Conservation (phyloP, 139 green algal species). For the Desmodesmus armatus region DNA sequence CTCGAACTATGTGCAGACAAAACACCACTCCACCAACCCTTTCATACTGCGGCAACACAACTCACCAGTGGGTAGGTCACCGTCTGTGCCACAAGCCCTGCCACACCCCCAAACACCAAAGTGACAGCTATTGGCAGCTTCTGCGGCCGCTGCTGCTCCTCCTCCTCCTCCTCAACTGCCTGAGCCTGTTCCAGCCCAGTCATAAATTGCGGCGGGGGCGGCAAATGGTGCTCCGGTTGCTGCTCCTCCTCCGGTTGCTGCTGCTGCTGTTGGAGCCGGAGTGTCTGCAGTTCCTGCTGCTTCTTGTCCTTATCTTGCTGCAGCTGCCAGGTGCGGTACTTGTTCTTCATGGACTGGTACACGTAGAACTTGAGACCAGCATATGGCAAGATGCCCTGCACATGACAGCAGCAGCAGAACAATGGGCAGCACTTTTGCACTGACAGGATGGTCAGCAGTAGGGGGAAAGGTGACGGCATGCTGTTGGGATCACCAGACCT, state of each 20-base stretch:
- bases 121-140: conserved; percentile 78
- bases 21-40: not conserved
- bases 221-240: conserved; percentile 19
- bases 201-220: not conserved
- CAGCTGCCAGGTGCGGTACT: conserved; percentile 15
- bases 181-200: too few relatives aligned
- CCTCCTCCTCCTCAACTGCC: not conserved
- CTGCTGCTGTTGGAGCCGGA: not conserved
- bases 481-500: too few relatives aligned
- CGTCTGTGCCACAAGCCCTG: conserved; percentile 91
- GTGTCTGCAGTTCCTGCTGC: not conserved
- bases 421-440: too few relatives aligned
- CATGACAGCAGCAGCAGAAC: too few relatives aligned
- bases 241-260: not conserved
- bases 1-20: too few relatives aligned
- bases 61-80: conserved; percentile 73
- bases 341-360: conserved; percentile 89
- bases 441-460: too few relatives aligned
- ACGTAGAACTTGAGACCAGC: conserved; percentile 95
- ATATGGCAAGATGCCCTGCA: conserved; percentile 95
- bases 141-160: conserved; percentile 41
- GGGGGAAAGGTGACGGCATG: too few relatives aligned
- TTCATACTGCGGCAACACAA: too few relatives aligned
- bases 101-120: conserved; percentile 83
- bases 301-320: not conserved